Percentiles rank a stretch among this genome's conserved stretches.
Evolutionary conservation across 169 alveolate genomes (phyloP).

Genomic region (Plasmodium sp.): DNA sequence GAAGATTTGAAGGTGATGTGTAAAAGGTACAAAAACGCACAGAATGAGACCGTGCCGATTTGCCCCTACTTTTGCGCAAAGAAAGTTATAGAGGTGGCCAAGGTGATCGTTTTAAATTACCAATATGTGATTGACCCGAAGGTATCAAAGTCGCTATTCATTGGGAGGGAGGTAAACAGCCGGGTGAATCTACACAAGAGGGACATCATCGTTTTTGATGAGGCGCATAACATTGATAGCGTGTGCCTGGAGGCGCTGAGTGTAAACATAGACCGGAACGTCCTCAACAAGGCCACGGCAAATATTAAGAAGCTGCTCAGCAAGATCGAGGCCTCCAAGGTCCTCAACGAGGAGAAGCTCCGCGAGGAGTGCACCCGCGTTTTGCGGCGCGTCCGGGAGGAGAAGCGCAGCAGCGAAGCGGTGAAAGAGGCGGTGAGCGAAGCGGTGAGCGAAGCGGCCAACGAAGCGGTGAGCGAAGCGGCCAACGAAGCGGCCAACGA

Average conservation of each 20-base stretch:
- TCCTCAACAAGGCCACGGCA: conserved; percentile 89
- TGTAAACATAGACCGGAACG: conserved; percentile 91
- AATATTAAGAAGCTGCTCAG: conserved; percentile 85
- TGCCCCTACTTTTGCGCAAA: conserved; percentile 98
- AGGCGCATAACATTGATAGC: conserved; percentile 99
- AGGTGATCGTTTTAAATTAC: conserved; percentile 96
- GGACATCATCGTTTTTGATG: conserved; percentile 94
- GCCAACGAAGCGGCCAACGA: neutral
- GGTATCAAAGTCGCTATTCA: conserved; percentile 87
- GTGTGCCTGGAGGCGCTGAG: conserved; percentile 98
- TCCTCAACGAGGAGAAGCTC: conserved; percentile 77
- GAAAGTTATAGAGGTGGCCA: conserved; percentile 92
- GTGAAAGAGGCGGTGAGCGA: neutral
- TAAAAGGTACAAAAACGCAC: conserved; percentile 80
- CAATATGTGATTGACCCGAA: conserved; percentile 97
- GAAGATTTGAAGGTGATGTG: conserved; percentile 93
- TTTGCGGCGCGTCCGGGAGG: neutral
- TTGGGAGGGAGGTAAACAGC: conserved; percentile 41
- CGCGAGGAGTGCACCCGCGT: conserved; percentile 54
- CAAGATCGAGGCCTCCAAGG: conserved; percentile 80
- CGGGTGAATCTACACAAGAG: conserved; percentile 33
- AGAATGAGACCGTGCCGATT: conserved; percentile 77
- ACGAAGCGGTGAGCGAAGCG: neutral
- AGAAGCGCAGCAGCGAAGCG: neutral
- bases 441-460: neutral